These are phyloP conservation scores for Trametes meyenii DNA, from an alignment of 768 basidiomycete genomes.

Conservation along the genomic window DNA sequence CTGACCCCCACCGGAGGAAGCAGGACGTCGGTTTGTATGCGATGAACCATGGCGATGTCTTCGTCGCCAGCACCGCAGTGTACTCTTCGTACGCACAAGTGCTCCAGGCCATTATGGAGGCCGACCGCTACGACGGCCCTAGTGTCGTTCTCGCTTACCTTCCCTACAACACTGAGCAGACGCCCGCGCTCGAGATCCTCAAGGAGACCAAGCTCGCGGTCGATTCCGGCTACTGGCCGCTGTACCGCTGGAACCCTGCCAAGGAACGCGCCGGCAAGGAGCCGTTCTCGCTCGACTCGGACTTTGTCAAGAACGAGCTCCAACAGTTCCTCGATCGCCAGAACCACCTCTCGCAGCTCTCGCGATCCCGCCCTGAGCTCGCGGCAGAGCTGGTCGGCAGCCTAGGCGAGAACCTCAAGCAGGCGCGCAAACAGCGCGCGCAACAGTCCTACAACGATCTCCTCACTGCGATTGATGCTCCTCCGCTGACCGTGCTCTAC, in stretches of 20 bases:
- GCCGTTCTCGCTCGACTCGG: conserved; percentile 91
- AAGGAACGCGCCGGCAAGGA: conserved; percentile 75
- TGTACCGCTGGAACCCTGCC: conserved; percentile 96
- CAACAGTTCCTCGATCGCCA: conserved; percentile 93
- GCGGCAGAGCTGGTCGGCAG: conserved; percentile 83
- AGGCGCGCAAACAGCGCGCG: conserved; percentile 80
- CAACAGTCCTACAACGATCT: conserved; percentile 84
- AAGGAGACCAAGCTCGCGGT: conserved; percentile 98
- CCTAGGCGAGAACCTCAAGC: conserved; percentile 81
- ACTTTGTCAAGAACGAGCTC: conserved; percentile 91
- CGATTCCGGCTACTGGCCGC: conserved; percentile 95
- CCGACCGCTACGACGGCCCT: conserved; percentile 87
- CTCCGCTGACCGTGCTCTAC: conserved; percentile 87
- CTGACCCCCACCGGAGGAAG: conserved; percentile 78
- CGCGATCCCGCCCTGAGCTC: conserved; percentile 76
- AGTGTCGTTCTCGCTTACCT: conserved; percentile 93
- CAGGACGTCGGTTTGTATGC: conserved; percentile 98
- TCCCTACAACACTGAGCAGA: conserved; percentile 79
- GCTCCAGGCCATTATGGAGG: conserved; percentile 87
- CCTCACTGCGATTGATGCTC: conserved; percentile 82
- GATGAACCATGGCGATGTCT: conserved; percentile 97
- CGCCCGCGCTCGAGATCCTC: conserved; percentile 84
- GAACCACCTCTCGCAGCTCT: conserved; percentile 94
- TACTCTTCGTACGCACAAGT: conserved; percentile 96
- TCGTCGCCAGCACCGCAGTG: conserved; percentile 92